Conservation (phyloP, 176 grass and related monocot genomes). For the Stipa capillata region DNA sequence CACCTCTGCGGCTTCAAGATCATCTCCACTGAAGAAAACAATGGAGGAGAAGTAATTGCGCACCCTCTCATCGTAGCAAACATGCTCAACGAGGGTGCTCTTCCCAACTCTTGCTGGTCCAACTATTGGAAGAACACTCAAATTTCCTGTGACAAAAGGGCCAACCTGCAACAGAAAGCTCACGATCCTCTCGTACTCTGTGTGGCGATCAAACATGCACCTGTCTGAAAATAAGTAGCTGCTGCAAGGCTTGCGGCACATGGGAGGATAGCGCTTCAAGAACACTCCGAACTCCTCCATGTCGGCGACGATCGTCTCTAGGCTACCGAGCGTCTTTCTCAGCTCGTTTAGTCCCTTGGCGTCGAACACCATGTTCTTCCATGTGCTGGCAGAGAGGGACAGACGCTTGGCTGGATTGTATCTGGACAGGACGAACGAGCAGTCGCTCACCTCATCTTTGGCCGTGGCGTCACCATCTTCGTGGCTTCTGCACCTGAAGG, state of each 20-base stretch:
- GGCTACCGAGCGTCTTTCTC: background rate
- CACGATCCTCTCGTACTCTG: background rate
- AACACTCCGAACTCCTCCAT: background rate
- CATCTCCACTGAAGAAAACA: background rate
- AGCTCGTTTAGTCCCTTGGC: background rate
- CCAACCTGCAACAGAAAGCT: slow-evolving; percentile 2
- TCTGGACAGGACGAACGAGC: background rate
- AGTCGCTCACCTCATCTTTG: background rate
- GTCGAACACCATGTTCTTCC: background rate
- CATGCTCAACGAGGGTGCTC: slow-evolving; percentile 38
- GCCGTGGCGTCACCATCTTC: too few relatives aligned
- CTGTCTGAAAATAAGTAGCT: slow-evolving; percentile 1
- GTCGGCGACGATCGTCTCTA: background rate
- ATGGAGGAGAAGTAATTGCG: slow-evolving; percentile 14
- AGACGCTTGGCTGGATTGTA: background rate
- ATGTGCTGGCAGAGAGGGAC: background rate
- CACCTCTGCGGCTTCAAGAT: background rate
- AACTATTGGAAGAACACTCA: slow-evolving; percentile 14
- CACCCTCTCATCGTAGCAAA: slow-evolving; percentile 29
- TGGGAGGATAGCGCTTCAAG: background rate
- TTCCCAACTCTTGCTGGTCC: slow-evolving; percentile 14
- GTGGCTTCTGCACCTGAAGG: background rate
- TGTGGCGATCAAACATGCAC: slow-evolving; percentile 24
- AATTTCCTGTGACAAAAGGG: background rate
- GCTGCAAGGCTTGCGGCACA: background rate